phyloP scores from a whole-genome alignment of 2,329 filamentous ascomycete genomes.

The Ceratocystis diversiconidia region DNA sequence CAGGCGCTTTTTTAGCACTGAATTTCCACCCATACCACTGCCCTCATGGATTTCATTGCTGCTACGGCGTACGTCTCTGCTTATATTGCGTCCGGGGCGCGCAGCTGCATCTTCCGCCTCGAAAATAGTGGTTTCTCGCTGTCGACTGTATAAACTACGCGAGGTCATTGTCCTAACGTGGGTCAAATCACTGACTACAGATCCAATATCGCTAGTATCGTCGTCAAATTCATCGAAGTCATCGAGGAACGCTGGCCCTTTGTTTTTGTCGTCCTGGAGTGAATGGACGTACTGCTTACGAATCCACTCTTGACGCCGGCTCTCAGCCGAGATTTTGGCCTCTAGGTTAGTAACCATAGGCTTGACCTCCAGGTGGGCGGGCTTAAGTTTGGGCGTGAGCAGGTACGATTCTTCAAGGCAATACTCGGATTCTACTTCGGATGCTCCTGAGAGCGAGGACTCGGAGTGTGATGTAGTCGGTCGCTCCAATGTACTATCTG shows the following conservation, averaged over 20 bases:
- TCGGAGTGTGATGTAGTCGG: slow-evolving; percentile 17
- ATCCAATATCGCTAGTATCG: slow-evolving; percentile 17
- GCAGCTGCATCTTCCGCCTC: slow-evolving; percentile 16
- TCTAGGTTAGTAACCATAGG: slow-evolving; percentile 13
- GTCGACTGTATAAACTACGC: slow-evolving; percentile 16
- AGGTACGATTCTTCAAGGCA: slow-evolving; percentile 15
- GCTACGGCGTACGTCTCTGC: slow-evolving; percentile 9
- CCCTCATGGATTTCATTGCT: slow-evolving; percentile 26
- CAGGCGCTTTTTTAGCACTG: slow-evolving; percentile 25
- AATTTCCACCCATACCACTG: slow-evolving; percentile 22
- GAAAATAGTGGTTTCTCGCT: slow-evolving; percentile 16
- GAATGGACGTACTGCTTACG: slow-evolving; percentile 18
- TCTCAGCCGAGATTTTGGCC: slow-evolving; percentile 15
- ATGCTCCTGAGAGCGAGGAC: slow-evolving; percentile 15
- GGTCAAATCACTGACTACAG: slow-evolving; percentile 17
- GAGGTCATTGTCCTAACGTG: slow-evolving; percentile 18
- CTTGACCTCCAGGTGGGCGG: slow-evolving; percentile 10
- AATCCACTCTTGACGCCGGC: slow-evolving; percentile 18
- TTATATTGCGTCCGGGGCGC: slow-evolving; percentile 9
- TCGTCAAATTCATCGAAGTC: slow-evolving; percentile 17
- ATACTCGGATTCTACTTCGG: slow-evolving; percentile 16
- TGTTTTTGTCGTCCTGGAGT: slow-evolving; percentile 14
- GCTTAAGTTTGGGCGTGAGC: slow-evolving; percentile 10
- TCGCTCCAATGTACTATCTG: slow-evolving; percentile 8
- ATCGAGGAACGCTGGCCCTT: slow-evolving; percentile 8